Conservation (phyloP, 2,329 filamentous ascomycete species). For the Dactylonectria estremocensis region DNA sequence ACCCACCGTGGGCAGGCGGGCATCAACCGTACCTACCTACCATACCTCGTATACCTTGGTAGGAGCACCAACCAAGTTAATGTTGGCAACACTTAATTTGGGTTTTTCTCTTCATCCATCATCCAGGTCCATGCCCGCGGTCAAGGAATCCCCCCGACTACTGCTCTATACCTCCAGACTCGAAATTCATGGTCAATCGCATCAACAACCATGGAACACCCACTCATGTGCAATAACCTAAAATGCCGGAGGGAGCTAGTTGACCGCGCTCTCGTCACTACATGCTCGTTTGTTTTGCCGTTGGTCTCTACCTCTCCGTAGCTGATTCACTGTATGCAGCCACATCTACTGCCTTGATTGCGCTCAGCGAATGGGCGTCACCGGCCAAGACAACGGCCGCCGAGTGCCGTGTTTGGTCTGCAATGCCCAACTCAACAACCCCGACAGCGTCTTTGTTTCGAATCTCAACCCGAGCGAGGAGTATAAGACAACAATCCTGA, state of each 20-base stretch:
- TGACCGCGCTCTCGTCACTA: constrained; percentile 86
- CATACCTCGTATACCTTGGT: too few species aligned
- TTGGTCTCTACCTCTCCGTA: neutral
- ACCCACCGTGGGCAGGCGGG: neutral
- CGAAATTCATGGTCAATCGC: neutral
- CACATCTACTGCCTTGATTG: constrained; percentile 90
- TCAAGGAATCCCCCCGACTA: neutral
- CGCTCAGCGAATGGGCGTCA: constrained; percentile 75
- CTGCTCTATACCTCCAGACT: neutral
- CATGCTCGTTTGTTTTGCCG: constrained; percentile 76
- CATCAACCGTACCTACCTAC: too few species aligned
- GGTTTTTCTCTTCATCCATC: neutral
- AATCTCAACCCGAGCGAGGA: constrained; percentile 86
- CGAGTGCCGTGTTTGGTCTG: constrained; percentile 82
- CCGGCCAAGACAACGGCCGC: constrained; percentile 51
- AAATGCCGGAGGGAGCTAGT: constrained; percentile 80
- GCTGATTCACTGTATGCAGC: constrained; percentile 58
- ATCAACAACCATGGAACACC: constrained; percentile 77
- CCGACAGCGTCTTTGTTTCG: constrained; percentile 81
- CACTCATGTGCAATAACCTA: constrained; percentile 84
- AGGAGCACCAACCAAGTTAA: neutral
- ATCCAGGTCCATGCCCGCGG: too few species aligned
- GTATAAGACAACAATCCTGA: constrained; percentile 89
- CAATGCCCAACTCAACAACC: constrained; percentile 74
- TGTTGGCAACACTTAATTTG: neutral